Conservation (phyloP, 768 basidiomycete genomes). For the Lentinula raphanica region DNA sequence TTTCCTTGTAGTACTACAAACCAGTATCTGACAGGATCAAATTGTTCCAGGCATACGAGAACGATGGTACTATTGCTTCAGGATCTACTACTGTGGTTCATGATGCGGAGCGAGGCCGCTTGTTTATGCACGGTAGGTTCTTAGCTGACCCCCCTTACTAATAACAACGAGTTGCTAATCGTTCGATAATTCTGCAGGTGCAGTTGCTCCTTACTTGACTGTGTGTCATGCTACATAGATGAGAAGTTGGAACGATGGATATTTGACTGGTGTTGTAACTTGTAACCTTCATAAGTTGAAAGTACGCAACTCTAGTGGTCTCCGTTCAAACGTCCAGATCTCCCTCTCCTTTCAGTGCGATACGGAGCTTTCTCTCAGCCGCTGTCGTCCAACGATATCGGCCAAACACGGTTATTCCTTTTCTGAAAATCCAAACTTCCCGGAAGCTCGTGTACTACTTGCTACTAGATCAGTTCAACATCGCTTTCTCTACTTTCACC, state of each 20-base stretch:
- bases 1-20: background rate
- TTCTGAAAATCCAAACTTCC: no score
- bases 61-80: slow-evolving; percentile 53
- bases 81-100: slow-evolving; percentile 54
- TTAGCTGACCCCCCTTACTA: no score
- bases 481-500: no score
- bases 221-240: background rate
- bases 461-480: no score
- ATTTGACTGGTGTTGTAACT: no score
- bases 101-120: slow-evolving; percentile 40
- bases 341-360: no score
- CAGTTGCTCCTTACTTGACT: background rate
- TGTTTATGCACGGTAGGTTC: slow-evolving; percentile 55
- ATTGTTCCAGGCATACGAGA: slow-evolving; percentile 55
- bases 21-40: slow-evolving; percentile 8
- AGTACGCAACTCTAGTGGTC: no score
- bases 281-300: no score
- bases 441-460: no score
- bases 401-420: background rate
- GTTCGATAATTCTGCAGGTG: background rate
- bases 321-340: no score
- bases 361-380: background rate
- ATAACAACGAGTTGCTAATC: background rate
- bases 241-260: background rate
- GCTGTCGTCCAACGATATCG: background rate